Percentiles rank a stretch among this genome's conserved stretches.
phyloP scores from a whole-genome alignment of 2,329 filamentous ascomycete species.

The Xylariales sp. region DNA sequence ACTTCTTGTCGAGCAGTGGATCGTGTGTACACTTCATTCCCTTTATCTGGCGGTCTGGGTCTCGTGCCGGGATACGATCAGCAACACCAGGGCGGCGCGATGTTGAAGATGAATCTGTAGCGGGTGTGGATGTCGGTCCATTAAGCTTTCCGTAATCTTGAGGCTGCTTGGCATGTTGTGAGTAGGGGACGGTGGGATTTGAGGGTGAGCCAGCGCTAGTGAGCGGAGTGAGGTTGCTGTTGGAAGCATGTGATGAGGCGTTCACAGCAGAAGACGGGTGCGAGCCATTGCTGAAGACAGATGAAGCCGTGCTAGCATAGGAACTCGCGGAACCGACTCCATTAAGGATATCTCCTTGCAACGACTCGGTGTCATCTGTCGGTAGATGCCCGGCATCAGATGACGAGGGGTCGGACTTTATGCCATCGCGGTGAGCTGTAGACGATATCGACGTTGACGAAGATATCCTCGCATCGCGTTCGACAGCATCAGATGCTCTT shows the following conservation, averaged over 20 bases:
- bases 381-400: slow-evolving; percentile 32
- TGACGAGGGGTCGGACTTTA: slow-evolving; percentile 28
- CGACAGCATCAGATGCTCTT: slow-evolving; percentile 28
- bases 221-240: slow-evolving; percentile 46
- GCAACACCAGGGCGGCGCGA: slow-evolving; percentile 22
- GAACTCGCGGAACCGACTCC: slow-evolving; percentile 70
- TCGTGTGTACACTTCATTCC: slow-evolving; percentile 59
- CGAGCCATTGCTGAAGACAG: slow-evolving; percentile 57
- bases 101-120: slow-evolving; percentile 22
- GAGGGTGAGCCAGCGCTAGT: slow-evolving; percentile 49
- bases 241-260: slow-evolving; percentile 33
- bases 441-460: slow-evolving; percentile 1
- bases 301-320: slow-evolving; percentile 64
- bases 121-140: slow-evolving; percentile 24
- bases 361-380: slow-evolving; percentile 54
- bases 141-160: slow-evolving; percentile 33
- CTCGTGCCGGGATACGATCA: slow-evolving; percentile 51
- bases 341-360: slow-evolving; percentile 63
- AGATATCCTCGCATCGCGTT: slow-evolving; percentile 22
- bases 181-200: slow-evolving; percentile 31
- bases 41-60: slow-evolving; percentile 48
- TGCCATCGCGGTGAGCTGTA: slow-evolving; percentile 29
- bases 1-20: slow-evolving; percentile 36
- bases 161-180: slow-evolving; percentile 46
- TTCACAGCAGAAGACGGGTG: slow-evolving; percentile 37